A percentile compares a stretch with the other conserved stretches of the same genome.
These are phyloP conservation scores for Sporothrix curviconia DNA, from an alignment of 2,329 filamentous ascomycete species.

Conservation along the genomic window DNA sequence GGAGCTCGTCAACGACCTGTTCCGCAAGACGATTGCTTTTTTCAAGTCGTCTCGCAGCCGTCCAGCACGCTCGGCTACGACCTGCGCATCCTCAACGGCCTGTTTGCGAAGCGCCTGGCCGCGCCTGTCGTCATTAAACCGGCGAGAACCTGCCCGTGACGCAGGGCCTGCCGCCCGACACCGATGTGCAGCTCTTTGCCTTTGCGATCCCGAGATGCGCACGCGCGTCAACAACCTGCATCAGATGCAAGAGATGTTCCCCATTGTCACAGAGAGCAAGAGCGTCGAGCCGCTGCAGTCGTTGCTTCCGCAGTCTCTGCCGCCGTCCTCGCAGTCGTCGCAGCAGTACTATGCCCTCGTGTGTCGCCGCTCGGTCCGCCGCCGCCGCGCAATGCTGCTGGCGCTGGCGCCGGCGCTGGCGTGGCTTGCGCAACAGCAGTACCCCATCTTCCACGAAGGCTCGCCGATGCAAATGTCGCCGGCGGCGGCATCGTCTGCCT, in stretches of 20 bases:
- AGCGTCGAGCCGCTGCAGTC: too few relatives aligned
- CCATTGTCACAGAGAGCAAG: not conserved
- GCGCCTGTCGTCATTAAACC: not conserved
- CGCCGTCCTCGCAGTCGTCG: too few relatives aligned
- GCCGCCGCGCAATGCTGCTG: not conserved
- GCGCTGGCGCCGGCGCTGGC: not conserved
- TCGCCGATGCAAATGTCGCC: slow-evolving; percentile 15
- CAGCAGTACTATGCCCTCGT: not conserved
- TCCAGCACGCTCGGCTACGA: slow-evolving; percentile 71
- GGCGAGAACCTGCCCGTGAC: not conserved
- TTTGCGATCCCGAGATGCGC: not conserved
- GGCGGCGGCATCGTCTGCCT: not conserved
- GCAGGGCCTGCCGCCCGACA: not conserved
- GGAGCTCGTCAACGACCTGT: slow-evolving; percentile 51
- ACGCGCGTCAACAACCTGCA: not conserved
- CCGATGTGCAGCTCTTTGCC: not conserved
- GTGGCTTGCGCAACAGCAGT: not conserved
- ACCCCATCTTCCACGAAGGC: not conserved
- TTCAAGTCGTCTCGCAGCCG: slow-evolving; percentile 63
- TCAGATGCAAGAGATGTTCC: not conserved
- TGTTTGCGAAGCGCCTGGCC: slow-evolving; percentile 23
- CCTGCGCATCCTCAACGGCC: slow-evolving; percentile 61
- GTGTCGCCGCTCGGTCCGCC: not conserved
- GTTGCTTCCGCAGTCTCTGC: not conserved
- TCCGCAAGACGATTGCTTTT: slow-evolving; percentile 70